Conservation (phyloP, 164 flowering plant genomes). For the Vitis vinifera region ASM3070453v1 NC_081815.1:6916501-6917000, state of each 20-base stretch:
- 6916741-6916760: conserved; percentile 49
- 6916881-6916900: conserved; percentile 50
- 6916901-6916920: conserved; percentile 48
- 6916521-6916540: conserved; percentile 54
- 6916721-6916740: conserved; percentile 73
- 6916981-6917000: conserved; percentile 77
- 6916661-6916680: conserved; percentile 57
- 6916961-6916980: conserved; percentile 40
- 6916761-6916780: conserved; percentile 58
- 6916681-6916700: conserved; percentile 49
- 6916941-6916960: conserved; percentile 46
- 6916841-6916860: conserved; percentile 26
- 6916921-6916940: conserved; percentile 32
- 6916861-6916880: conserved; percentile 40
- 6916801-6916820: conserved; percentile 80
- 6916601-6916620: conserved; percentile 53
- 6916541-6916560: conserved; percentile 51
- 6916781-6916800: conserved; percentile 73
- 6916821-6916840: conserved; percentile 49
- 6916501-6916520: conserved; percentile 48
- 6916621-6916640: conserved; percentile 44
- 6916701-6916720: conserved; percentile 66
- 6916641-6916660: conserved; percentile 68
- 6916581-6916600: conserved; percentile 58
- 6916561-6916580: conserved; percentile 40